phyloP scores from a whole-genome alignment of 306 rosid species.

The Sicyos baderoa region DNA sequence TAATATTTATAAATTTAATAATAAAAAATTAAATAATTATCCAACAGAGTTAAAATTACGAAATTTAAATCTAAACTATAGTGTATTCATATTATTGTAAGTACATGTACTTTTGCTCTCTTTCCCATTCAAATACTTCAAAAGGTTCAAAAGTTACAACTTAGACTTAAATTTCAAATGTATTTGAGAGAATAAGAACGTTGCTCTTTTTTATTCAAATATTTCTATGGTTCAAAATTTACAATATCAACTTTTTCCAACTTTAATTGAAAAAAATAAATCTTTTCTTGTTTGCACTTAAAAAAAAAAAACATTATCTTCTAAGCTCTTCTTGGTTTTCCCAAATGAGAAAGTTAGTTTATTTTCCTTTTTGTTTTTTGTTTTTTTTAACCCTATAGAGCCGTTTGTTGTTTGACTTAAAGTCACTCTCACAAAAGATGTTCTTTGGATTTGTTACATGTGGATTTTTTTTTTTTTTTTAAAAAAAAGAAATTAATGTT shows the following conservation, averaged over 20 bases:
- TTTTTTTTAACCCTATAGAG: neutral
- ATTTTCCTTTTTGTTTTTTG: neutral
- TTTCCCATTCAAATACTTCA: neutral
- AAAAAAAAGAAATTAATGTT: too few relatives aligned
- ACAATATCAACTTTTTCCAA: neutral
- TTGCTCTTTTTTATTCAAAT: neutral
- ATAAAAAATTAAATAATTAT: too few relatives aligned
- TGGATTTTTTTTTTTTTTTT: neutral
- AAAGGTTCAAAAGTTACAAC: too few relatives aligned
- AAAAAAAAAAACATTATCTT: neutral
- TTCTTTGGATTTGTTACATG: neutral
- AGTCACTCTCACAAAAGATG: neutral
- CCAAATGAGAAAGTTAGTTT: neutral
- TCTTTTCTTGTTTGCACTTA: neutral
- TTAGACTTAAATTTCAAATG: slow-evolving; percentile 4
- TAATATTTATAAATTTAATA: too few relatives aligned
- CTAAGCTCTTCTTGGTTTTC: neutral
- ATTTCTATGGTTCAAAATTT: neutral
- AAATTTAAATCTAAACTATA: neutral
- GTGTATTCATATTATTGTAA: too few relatives aligned
- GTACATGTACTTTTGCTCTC: neutral
- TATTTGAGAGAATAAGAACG: neutral
- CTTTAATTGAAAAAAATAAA: neutral
- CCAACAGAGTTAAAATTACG: too few relatives aligned
- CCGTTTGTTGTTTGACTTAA: slow-evolving; percentile 1